phyloP scores from a whole-genome alignment of 495 filamentous ascomycete genomes.

The Xylaria longipes region DNA sequence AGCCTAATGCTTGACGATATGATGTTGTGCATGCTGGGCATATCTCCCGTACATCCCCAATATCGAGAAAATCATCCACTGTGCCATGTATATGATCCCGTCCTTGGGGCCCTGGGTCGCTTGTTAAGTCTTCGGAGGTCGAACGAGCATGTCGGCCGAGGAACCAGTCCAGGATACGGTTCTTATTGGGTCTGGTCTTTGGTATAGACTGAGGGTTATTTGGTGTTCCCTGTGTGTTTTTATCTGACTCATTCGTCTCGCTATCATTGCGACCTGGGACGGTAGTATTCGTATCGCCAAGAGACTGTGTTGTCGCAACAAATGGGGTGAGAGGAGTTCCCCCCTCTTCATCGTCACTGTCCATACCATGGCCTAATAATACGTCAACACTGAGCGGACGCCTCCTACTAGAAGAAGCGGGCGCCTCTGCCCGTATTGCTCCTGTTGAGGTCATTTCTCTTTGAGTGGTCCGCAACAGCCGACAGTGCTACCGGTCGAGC shows the following conservation, averaged over 20 bases:
- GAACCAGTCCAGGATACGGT: conserved; percentile 10
- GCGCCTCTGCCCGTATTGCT: not conserved
- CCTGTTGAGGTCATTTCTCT: not conserved
- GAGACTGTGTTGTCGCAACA: not conserved
- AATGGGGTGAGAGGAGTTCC: conserved; percentile 5
- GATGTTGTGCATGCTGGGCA: conserved; percentile 38
- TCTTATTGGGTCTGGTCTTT: not conserved
- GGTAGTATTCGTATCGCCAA: not conserved
- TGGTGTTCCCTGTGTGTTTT: not conserved
- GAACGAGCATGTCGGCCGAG: not conserved
- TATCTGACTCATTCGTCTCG: not conserved
- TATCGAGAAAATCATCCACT: conserved; percentile 33
- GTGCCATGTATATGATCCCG: not conserved
- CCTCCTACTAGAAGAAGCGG: not conserved
- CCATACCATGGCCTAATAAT: not conserved
- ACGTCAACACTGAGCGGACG: not conserved
- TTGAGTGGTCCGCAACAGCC: not conserved
- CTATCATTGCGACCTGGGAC: not conserved
- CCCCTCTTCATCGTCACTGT: conserved; percentile 26
- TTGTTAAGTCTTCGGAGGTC: not conserved
- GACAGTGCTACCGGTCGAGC: not conserved
- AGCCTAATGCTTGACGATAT: conserved; percentile 35
- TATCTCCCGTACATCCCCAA: conserved; percentile 38
- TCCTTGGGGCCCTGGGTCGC: not conserved
- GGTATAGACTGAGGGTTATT: not conserved